phyloP scores from a whole-genome alignment of 1,284 basidiomycete species.

The Singerocomus rubriflavus region DNA sequence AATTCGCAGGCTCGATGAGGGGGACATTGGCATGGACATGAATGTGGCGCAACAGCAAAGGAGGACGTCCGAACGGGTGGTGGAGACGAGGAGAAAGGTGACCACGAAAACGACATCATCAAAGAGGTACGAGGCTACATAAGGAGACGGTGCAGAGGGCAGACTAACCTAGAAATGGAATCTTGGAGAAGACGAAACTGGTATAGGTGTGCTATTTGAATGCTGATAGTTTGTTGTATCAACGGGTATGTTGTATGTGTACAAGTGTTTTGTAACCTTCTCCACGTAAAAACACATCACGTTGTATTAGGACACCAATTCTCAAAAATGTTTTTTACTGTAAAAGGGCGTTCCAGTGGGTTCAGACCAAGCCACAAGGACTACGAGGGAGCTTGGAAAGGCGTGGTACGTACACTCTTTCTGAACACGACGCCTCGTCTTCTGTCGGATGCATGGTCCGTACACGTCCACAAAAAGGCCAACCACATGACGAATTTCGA shows the following conservation, averaged over 20 bases:
- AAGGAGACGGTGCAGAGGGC: slow-evolving; percentile 6
- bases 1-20: slow-evolving; percentile 65
- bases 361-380: too few relatives aligned
- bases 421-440: too few relatives aligned
- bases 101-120: slow-evolving; percentile 48
- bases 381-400: too few relatives aligned
- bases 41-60: slow-evolving; percentile 27
- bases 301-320: background rate
- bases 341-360: background rate
- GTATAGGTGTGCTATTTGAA: background rate
- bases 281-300: background rate
- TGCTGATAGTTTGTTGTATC: slow-evolving; percentile 2
- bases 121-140: slow-evolving; percentile 65
- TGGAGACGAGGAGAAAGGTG: slow-evolving; percentile 43
- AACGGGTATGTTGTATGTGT: background rate
- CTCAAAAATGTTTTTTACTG: background rate
- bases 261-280: background rate
- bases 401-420: too few relatives aligned
- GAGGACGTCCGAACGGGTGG: slow-evolving; percentile 61
- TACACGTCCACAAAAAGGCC: too few relatives aligned
- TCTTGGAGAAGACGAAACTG: background rate
- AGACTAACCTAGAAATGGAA: background rate
- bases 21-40: slow-evolving; percentile 47
- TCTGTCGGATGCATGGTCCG: too few relatives aligned
- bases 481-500: too few relatives aligned